These are phyloP conservation scores for Annulohypoxylon nitens DNA, from an alignment of 495 filamentous ascomycete genomes.

Conservation along the genomic window DNA sequence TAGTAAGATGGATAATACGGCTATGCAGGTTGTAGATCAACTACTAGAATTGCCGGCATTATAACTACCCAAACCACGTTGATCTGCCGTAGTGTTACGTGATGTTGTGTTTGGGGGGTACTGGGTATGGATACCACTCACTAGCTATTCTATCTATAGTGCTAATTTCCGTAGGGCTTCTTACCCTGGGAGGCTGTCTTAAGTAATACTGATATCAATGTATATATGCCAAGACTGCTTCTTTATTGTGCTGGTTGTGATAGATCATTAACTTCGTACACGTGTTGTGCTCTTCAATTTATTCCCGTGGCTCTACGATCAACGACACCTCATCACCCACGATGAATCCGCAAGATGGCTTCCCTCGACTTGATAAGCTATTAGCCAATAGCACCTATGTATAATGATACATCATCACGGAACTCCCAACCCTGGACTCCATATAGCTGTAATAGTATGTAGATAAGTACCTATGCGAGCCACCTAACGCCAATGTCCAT, in stretches of 20 bases:
- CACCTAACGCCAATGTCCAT: neutral
- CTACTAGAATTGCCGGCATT: neutral
- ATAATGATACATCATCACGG: neutral
- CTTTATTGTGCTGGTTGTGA: neutral
- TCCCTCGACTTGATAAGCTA: neutral
- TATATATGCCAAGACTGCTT: too few relatives aligned
- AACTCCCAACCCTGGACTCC: neutral
- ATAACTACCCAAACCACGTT: neutral
- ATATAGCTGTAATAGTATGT: neutral
- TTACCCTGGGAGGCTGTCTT: too few relatives aligned
- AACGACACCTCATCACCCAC: too few relatives aligned
- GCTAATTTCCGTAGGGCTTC: too few relatives aligned
- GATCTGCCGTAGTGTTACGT: neutral
- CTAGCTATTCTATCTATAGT: neutral
- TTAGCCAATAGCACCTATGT: neutral
- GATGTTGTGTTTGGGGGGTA: neutral
- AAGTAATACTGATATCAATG: too few relatives aligned
- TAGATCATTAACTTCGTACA: neutral
- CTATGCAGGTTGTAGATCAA: neutral
- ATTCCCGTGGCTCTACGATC: neutral
- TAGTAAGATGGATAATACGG: neutral
- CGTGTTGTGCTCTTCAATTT: neutral
- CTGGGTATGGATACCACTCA: neutral
- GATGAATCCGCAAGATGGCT: neutral
- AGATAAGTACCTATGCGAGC: neutral